Conservation (phyloP, 768 basidiomycete genomes). For the Lactarius deliciosus region DNA sequence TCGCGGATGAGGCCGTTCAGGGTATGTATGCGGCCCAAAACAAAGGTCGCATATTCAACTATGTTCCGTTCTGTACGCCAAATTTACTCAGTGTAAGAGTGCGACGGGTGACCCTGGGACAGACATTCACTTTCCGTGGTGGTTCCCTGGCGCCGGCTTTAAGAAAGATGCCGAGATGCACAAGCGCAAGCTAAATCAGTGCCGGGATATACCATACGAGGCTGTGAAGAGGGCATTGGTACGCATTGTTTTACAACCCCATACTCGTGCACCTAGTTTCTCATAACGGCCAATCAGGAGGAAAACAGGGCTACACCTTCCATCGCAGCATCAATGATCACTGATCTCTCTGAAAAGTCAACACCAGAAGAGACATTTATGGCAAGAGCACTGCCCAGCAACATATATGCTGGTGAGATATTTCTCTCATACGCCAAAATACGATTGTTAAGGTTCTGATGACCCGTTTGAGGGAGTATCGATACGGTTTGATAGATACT, state of each 20-base stretch:
- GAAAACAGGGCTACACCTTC: conserved; percentile 14
- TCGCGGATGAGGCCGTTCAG: conserved; percentile 42
- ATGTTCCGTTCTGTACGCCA: conserved; percentile 34
- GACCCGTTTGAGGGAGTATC: conserved; percentile 6
- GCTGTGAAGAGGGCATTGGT: conserved; percentile 32
- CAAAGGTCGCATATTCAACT: conserved; percentile 49
- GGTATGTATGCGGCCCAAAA: conserved; percentile 38
- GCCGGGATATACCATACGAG: conserved; percentile 31
- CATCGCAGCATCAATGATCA: conserved; percentile 13
- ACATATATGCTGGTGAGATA: conserved; percentile 8
- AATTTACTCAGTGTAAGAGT: neutral
- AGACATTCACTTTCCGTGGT: conserved; percentile 34
- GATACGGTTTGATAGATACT: conserved; percentile 12
- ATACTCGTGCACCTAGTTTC: neutral
- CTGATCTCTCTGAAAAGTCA: conserved; percentile 12
- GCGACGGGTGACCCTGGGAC: neutral
- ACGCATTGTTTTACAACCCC: neutral
- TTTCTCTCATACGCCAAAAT: neutral
- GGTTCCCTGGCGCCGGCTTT: conserved; percentile 36
- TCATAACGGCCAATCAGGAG: conserved; percentile 4
- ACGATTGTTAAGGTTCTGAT: neutral
- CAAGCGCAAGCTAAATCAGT: conserved; percentile 24
- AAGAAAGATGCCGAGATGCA: conserved; percentile 28
- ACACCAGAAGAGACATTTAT: conserved; percentile 17
- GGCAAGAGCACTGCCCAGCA: conserved; percentile 15